Evolutionary conservation across 2,329 filamentous ascomycete species (phyloP), one percentile per base, ranked within the genome.

Genomic region (Clonostachys sp.): DNA sequence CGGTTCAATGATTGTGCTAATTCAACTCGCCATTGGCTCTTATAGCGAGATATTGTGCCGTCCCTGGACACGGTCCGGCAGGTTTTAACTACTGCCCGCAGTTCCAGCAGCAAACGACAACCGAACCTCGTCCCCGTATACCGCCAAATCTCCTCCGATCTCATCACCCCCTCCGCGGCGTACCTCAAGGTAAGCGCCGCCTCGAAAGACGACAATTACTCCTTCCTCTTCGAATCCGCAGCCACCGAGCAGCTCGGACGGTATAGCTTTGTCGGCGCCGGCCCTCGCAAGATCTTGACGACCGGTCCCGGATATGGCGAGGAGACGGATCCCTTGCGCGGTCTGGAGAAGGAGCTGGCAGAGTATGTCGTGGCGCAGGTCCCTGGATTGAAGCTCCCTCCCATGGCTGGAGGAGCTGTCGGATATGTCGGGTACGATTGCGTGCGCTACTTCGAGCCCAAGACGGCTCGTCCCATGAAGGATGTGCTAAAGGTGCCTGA

Each of bases 401-500:
- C 89, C 24, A 74, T 99, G 70, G 89, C 89, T 0, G 94, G 91
- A 39, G 94, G 94, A 44, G 94, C 91, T 12, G 90, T 99, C 59
- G 94, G 94, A 50, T 99, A 97, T 65, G 90, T 97, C 6, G 91
- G 91, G 46, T 99, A 99, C 63, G 94, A 99, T 65, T 99, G 94
- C 66, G 89, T 99, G 59, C 85, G 86, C 61, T 97, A 97, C 70
- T 99, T 99, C 57, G 94, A 99, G 75, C 94, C 94, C 51, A 95
- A 91, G 77, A 97, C 94, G n/a, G 85, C 84, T 24, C 81, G 91
- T 44, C 83, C 89, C 4, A 83, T 96, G 75, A 86, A 94, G 67
- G 94, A 99, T 67, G 80, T 95, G 33, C 78, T 97, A 18, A 73
- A 86, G 50, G 89, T 97, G 40, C 94, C 94, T 1, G 94, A 99